Conservation (phyloP, 2,329 filamentous ascomycete genomes). For the Fonsecaea nubica region DNA sequence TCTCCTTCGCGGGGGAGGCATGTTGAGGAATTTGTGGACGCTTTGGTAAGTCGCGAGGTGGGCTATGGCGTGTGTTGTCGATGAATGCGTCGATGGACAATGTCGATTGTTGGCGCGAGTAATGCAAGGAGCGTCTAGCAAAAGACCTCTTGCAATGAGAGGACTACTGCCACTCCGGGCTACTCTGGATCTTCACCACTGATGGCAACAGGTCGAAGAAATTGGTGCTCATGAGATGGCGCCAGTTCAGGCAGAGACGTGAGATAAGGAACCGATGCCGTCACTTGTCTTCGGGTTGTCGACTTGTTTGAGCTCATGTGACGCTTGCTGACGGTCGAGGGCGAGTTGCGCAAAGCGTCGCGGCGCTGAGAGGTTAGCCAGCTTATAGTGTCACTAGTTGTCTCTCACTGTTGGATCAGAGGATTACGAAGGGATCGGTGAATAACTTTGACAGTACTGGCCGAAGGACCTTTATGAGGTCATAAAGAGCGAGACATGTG, state of each 20-base stretch:
- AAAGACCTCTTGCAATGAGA: neutral
- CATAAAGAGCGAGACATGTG: neutral
- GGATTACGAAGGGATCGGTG: neutral
- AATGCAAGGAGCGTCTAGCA: neutral
- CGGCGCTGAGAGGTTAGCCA: neutral
- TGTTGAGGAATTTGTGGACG: conserved; percentile 1
- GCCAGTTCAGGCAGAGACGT: neutral
- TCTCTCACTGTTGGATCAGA: neutral
- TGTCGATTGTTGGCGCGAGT: neutral
- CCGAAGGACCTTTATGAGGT: neutral
- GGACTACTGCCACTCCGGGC: neutral
- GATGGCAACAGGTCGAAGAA: neutral
- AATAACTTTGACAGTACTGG: too few relatives aligned
- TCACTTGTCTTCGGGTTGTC: neutral
- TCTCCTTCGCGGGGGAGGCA: conserved; percentile 19
- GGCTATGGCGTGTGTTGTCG: neutral
- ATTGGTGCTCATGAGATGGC: neutral
- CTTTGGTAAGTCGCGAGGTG: neutral
- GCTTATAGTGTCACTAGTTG: neutral
- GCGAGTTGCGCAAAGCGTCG: neutral
- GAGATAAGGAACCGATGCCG: neutral
- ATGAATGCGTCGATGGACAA: neutral
- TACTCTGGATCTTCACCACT: neutral
- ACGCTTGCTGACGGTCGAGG: neutral
- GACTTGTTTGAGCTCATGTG: neutral